These are phyloP conservation scores for Fusarium pseudoanthophilum DNA, from an alignment of 2,329 filamentous ascomycete genomes.

Conservation along the genomic window DNA sequence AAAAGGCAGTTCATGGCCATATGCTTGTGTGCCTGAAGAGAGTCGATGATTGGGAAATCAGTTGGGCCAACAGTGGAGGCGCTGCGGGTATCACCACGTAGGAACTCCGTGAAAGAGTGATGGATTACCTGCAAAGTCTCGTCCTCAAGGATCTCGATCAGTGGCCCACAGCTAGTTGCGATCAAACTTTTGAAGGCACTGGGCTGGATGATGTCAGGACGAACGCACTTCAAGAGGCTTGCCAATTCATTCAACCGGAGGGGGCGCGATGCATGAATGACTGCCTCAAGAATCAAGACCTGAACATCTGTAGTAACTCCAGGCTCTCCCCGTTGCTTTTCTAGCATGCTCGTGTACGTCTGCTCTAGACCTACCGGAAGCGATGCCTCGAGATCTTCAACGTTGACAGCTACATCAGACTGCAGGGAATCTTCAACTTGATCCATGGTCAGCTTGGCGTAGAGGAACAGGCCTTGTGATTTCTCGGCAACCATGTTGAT, in stretches of 20 bases:
- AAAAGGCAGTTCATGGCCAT: constrained; percentile 30
- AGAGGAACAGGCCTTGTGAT: constrained; percentile 37
- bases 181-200: constrained; percentile 49
- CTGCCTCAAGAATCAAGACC: constrained; percentile 49
- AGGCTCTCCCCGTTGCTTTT: constrained; percentile 48
- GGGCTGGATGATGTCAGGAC: constrained; percentile 24
- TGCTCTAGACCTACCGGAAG: constrained; percentile 37
- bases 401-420: neutral
- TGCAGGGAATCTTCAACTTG: constrained; percentile 23
- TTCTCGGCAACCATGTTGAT: constrained; percentile 29
- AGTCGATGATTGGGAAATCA: constrained; percentile 32
- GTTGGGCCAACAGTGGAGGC: neutral
- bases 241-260: constrained; percentile 53
- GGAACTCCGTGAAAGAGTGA: constrained; percentile 60
- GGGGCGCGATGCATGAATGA: constrained; percentile 54
- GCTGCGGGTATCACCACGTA: constrained; percentile 45
- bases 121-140: constrained; percentile 58
- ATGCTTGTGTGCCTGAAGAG: constrained; percentile 29
- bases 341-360: constrained; percentile 50
- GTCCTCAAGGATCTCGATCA: constrained; percentile 57
- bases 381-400: constrained; percentile 14
- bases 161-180: constrained; percentile 51
- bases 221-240: constrained; percentile 39
- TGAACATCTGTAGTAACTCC: constrained; percentile 48
- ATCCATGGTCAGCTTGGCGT: constrained; percentile 41